phyloP scores from a whole-genome alignment of 208 protist genomes.

The Trypanosoma conorhini region DNA sequence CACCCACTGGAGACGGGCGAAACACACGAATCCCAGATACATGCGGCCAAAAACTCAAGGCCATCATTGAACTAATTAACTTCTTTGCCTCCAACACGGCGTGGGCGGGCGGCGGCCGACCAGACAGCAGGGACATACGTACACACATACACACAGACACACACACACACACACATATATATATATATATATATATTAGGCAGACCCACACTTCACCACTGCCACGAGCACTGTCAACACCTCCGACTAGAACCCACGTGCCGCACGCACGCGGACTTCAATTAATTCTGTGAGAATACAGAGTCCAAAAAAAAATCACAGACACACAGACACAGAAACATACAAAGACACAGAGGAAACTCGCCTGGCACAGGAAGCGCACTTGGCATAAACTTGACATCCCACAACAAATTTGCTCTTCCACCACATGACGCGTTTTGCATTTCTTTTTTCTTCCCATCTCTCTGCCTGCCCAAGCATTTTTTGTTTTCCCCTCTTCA shows the following conservation, averaged over 20 bases:
- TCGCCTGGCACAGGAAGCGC: conserved; percentile 23
- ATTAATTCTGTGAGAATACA: neutral
- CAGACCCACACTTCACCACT: neutral
- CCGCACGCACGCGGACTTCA: neutral
- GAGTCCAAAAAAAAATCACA: neutral
- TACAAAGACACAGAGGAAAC: neutral
- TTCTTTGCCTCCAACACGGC: too few species aligned
- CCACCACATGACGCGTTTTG: neutral
- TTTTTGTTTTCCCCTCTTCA: neutral
- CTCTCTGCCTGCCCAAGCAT: neutral
- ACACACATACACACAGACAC: neutral
- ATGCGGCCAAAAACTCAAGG: too few species aligned
- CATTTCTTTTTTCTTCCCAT: conserved; percentile 19
- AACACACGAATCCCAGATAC: too few species aligned
- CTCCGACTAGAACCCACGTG: too few species aligned
- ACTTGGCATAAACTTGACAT: conserved; percentile 15
- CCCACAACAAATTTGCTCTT: conserved; percentile 2
- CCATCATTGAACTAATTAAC: too few species aligned
- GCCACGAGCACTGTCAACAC: too few species aligned
- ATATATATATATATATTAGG: conserved; percentile 1
- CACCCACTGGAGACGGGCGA: too few species aligned
- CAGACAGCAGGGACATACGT: neutral
- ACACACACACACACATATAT: neutral
- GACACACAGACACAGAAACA: neutral
- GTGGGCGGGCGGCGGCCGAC: too few species aligned